Percentiles rank a stretch among this genome's conserved stretches.
These are phyloP conservation scores for Alternaria sp. DNA, from an alignment of 2,329 filamentous ascomycete genomes.

Conservation along the genomic window DNA sequence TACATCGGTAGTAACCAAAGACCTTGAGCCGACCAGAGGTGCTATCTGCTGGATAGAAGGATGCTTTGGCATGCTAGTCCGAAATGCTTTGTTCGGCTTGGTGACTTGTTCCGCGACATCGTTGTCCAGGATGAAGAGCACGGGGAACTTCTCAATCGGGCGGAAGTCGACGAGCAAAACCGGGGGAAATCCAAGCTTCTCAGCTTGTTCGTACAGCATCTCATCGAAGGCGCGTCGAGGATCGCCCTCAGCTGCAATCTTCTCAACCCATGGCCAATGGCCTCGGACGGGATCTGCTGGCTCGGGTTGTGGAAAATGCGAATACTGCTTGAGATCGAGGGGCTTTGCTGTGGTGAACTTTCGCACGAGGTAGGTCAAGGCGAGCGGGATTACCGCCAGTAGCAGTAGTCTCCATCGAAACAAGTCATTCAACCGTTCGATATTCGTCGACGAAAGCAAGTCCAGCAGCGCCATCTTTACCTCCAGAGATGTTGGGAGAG, in stretches of 20 bases:
- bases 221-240: constrained; percentile 23
- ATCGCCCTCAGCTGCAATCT: constrained; percentile 18
- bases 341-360: neutral
- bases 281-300: constrained; percentile 20
- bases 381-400: neutral
- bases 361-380: neutral
- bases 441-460: neutral
- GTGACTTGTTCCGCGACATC: constrained; percentile 27
- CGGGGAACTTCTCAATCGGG: constrained; percentile 20
- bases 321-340: constrained; percentile 18
- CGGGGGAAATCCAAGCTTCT: constrained; percentile 23
- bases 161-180: constrained; percentile 25
- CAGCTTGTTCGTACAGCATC: constrained; percentile 24
- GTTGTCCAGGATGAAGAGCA: constrained; percentile 23
- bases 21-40: constrained; percentile 22
- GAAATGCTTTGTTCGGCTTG: constrained; percentile 16
- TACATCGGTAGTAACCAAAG: constrained; percentile 26
- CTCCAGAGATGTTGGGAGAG: neutral
- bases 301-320: constrained; percentile 26
- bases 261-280: constrained; percentile 28
- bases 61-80: constrained; percentile 25
- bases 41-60: constrained; percentile 21
- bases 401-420: neutral
- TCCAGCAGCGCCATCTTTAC: neutral
- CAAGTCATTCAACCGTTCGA: neutral